Evolutionary conservation across 2,329 filamentous ascomycete species (phyloP), one percentile per base, ranked within the genome.

Genomic region (Ceratocystis cubensis): DNA sequence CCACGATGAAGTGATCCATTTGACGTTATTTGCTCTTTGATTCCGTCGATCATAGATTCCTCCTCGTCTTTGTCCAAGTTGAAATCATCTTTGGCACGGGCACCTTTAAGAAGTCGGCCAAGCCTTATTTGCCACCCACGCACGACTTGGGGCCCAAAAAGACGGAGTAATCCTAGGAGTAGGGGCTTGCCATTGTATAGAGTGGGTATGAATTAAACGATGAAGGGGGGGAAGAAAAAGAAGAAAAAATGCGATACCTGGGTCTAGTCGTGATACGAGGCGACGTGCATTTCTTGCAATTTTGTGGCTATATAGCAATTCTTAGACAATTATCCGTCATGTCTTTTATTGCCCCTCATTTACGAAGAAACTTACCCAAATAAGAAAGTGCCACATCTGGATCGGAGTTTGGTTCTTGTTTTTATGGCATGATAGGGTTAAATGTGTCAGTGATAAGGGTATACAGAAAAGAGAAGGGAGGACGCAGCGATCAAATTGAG

Each of bases 111-210:
- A 22, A 33, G 53, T 57, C 28, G 53, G 53, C 28, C 28, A 57
- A 7, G 53, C 53, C 53, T 57, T 57, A 33, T 17, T 57, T 57
- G 53, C 53, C 53, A 57, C 53, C 28, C 50, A 28, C 50, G 10
- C 50, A 28, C 50, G 10, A 30, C 50, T 56, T 3, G 50, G 50
- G 50, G 50, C 20, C 50, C 50, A 25, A 25, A 25, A 57, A 13
- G 53, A 57, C 28, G 25, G 25, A 33, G 53, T 17, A 28, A n/a
- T 57, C 28, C 30, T 57, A 57, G 17, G 22, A 17, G 15, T n/a
- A 57, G 53, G 53, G 28, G 28, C 33, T 8, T 30, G 25, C 2
- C n/a, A 17, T 57, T 57, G 5, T 57, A 17, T 57, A n/a, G 53
- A n/a, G 25, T 57, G 13, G 28, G 7, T 57, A 33, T 17, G 45